Conservation (phyloP, 441 rosid genomes). For the Arabidopsis lyrata region DNA sequence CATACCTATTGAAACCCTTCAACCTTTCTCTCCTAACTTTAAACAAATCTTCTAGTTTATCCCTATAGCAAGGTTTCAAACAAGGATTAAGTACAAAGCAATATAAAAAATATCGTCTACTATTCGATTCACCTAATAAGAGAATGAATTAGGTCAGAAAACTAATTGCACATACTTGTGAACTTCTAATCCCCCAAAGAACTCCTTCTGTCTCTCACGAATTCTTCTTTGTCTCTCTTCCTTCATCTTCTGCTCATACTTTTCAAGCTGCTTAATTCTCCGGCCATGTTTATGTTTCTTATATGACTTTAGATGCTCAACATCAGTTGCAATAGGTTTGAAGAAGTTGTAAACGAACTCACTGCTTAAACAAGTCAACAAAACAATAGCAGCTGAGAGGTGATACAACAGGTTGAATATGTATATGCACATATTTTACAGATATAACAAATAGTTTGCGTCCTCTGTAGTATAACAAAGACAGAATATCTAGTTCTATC, state of each 20-base stretch:
- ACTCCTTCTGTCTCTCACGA: conserved; percentile 97
- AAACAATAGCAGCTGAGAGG: conserved; percentile 30
- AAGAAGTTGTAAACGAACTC: conserved; percentile 82
- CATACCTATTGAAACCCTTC: conserved; percentile 89
- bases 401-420: conserved; percentile 1
- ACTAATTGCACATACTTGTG: conserved; percentile 69
- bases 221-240: conserved; percentile 96
- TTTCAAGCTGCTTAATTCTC: conserved; percentile 92
- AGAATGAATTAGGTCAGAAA: conserved; percentile 1
- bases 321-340: conserved; percentile 77
- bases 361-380: conserved; percentile 51
- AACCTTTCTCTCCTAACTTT: conserved; percentile 90
- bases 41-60: conserved; percentile 83
- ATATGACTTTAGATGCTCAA: conserved; percentile 78
- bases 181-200: conserved; percentile 88
- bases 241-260: conserved; percentile 90
- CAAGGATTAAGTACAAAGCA: conserved; percentile 25
- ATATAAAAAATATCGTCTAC: conserved; percentile 1
- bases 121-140: conserved; percentile 23
- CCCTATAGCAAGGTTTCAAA: conserved; percentile 62
- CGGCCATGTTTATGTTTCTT: conserved; percentile 97
- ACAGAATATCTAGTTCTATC: conserved; percentile 9
- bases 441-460: conserved; percentile 2
- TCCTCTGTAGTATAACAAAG: neutral
- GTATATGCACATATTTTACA: conserved; percentile 9